These are phyloP conservation scores for Eucalyptus polyanthemos DNA, from an alignment of 345 rosid species.

Conservation along the genomic window DNA sequence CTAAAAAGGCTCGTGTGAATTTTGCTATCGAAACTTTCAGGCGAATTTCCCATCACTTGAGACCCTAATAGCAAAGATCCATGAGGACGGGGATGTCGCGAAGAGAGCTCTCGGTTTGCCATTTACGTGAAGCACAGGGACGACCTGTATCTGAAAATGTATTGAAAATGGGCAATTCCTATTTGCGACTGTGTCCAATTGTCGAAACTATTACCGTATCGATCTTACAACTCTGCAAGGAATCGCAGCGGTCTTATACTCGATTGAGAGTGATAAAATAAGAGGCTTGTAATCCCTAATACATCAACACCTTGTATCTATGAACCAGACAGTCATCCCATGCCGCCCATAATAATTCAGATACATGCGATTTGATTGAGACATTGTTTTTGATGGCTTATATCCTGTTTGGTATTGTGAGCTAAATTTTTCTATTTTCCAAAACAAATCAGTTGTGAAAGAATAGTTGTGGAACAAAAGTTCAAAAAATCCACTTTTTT, in stretches of 20 bases:
- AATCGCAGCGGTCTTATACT: not conserved
- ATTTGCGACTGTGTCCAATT: not conserved
- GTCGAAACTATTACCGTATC: not conserved
- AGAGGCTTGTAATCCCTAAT: not conserved
- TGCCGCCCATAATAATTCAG: not conserved
- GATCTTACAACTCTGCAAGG: not conserved
- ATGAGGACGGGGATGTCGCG: constrained; percentile 48
- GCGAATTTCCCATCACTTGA: constrained; percentile 64
- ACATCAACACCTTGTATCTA: not conserved
- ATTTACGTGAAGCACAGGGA: constrained; percentile 32
- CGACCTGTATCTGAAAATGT: constrained; percentile 27
- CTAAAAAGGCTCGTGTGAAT: not conserved
- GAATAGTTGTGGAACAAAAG: not conserved
- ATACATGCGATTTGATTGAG: not conserved
- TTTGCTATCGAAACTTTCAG: constrained; percentile 5
- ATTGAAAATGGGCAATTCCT: not conserved
- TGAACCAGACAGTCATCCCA: not conserved
- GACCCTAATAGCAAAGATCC: constrained; percentile 59
- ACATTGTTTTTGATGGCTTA: not conserved
- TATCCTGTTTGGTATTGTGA: accelerated
- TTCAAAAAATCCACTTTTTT: too few species aligned
- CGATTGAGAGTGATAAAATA: not conserved
- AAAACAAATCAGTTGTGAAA: too few species aligned
- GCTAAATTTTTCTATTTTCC: too few species aligned
- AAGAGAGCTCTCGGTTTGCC: constrained; percentile 84